Percentiles rank a stretch among this genome's conserved stretches.
Conservation (phyloP, 75 land plant genomes). For the Adiantum capillusveneris region DNA sequence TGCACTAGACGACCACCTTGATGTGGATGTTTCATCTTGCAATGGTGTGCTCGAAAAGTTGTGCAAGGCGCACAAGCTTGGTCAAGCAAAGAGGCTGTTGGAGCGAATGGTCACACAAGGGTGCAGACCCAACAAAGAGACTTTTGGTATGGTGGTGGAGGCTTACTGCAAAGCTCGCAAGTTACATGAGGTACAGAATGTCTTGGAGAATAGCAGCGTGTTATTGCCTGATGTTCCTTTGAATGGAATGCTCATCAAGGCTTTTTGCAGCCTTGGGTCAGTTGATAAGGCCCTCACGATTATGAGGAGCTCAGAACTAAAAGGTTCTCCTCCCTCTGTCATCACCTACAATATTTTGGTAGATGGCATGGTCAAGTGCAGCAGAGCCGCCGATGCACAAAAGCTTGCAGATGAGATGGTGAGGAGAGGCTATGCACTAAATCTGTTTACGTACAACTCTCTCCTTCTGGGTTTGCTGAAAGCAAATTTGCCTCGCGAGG, state of each 20-base stretch:
- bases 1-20: no score
- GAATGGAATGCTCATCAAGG: conserved; percentile 1
- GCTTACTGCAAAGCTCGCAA: not conserved
- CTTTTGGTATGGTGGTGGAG: not conserved
- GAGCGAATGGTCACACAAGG: not conserved
- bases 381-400: conserved; percentile 40
- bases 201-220: not conserved
- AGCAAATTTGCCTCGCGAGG: conserved; percentile 47
- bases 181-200: not conserved
- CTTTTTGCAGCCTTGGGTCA: not conserved
- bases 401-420: conserved; percentile 55
- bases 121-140: not conserved
- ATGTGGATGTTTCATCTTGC: no score
- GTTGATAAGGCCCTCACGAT: not conserved
- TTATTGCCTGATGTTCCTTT: not conserved
- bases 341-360: conserved; percentile 72
- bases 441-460: conserved; percentile 55
- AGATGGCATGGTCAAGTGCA: conserved; percentile 55
- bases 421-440: conserved; percentile 34
- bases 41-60: no score
- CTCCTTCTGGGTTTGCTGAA: conserved; percentile 69
- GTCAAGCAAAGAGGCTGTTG: not conserved
- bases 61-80: not conserved
- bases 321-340: conserved; percentile 29
- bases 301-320: conserved; percentile 2